Evolutionary conservation across 2,329 filamentous ascomycete genomes (phyloP), one percentile per base, ranked within the genome.

Genomic region (Xylariaceae sp.): DNA sequence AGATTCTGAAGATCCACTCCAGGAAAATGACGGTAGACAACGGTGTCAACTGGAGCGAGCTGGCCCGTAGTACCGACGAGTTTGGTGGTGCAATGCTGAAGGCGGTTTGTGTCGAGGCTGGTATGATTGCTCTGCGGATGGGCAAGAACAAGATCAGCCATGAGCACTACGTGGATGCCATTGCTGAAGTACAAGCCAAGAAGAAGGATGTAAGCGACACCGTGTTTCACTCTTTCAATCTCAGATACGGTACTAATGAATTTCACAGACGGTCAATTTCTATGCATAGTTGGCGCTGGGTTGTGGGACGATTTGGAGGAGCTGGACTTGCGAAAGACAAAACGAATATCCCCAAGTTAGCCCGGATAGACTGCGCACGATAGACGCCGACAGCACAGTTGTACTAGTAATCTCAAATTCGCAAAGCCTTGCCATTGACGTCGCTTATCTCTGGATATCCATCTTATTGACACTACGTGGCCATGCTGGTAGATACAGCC

Each of bases 121-220:
- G 94, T 68, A 99, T 99, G 94, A 99, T 99, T 73, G 94, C 94
- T 27, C 76, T 99, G 66, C 83, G 94, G 61, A 90, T 86, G 69
- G 94, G 94, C 54, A 91, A 95, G 78, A 90, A 86, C 73, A 96
- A 96, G 81, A 94, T 99, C 66, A 88, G 87, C 52, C 94, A 99
- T 69, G 94, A 99, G 76, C 90, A 99, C 72, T 99, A 97, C 67
- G 94, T 99, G 44, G 94, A 99, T 76, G 94, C 94, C 53, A 97
- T 99, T 70, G 82, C 90, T 35, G 94, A 99, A 73, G 94, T 99
- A 62, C 90, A 91, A 71, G 85, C 87, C 55, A 86, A 96, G 85
- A 96, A 96, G 87, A 95, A 95, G 82, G 90, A 95, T 56, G 80
- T 82, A 62, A 75, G 80, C 76, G 5, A 40, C 27, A 0, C 19